Evolutionary conservation across 2,329 filamentous ascomycete species (phyloP).

Genomic region (Periconia sp.): DNA sequence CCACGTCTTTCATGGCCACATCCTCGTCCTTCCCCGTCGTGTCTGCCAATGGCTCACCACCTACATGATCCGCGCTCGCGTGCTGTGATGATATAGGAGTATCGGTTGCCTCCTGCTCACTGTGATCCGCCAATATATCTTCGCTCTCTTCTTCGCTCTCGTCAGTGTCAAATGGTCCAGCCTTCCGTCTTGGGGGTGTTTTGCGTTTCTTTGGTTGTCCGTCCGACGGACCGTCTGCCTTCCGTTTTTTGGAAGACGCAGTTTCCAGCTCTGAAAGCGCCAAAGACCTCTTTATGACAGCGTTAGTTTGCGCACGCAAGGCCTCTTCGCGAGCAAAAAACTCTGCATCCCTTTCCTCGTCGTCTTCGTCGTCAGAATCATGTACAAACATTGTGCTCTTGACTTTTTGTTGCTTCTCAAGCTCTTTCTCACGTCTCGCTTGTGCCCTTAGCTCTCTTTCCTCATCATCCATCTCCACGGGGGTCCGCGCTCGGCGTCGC

Average conservation of each 20-base stretch:
- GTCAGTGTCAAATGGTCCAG: slow-evolving; percentile 28
- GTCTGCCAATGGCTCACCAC: slow-evolving; percentile 1
- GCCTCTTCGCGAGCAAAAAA: slow-evolving; percentile 80
- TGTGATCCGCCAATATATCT: slow-evolving; percentile 21
- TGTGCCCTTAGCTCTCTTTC: slow-evolving; percentile 61
- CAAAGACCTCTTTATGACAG: slow-evolving; percentile 48
- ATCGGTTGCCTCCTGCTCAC: slow-evolving; percentile 40
- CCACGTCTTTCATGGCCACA: slow-evolving; percentile 26
- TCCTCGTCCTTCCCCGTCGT: slow-evolving; percentile 15
- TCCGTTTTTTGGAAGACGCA: slow-evolving; percentile 34
- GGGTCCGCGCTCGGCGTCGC: slow-evolving; percentile 57
- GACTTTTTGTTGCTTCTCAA: slow-evolving; percentile 76
- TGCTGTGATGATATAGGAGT: slow-evolving; percentile 46
- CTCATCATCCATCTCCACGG: slow-evolving; percentile 64
- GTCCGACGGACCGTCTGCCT: slow-evolving; percentile 22
- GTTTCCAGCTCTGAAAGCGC: slow-evolving; percentile 47
- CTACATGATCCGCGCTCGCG: not conserved
- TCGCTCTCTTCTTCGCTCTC: slow-evolving; percentile 25
- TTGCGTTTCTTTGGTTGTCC: slow-evolving; percentile 36
- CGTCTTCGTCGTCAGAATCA: slow-evolving; percentile 87
- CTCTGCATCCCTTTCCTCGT: slow-evolving; percentile 69
- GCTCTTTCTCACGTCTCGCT: slow-evolving; percentile 65
- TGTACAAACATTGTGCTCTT: slow-evolving; percentile 84
- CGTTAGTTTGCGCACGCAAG: slow-evolving; percentile 59
- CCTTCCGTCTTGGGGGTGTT: slow-evolving; percentile 29